A percentile compares a stretch with the other conserved stretches of the same genome.
Conservation (phyloP, 768 basidiomycete genomes). For the Lactarius evosmus region DNA sequence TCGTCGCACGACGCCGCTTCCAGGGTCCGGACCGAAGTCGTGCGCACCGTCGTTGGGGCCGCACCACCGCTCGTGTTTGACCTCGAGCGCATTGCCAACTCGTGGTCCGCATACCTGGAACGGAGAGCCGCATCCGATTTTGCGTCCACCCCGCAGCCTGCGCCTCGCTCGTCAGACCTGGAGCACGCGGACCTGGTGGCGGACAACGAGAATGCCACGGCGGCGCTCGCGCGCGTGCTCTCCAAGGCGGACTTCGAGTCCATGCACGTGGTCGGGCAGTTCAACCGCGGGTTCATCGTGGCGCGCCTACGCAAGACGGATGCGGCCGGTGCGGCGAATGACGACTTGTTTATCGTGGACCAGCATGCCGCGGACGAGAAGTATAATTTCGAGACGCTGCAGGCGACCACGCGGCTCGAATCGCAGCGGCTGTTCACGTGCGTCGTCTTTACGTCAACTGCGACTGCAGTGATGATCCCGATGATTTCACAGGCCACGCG, state of each 20-base stretch:
- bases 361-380: constrained; percentile 99
- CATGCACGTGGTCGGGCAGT: constrained; percentile 91
- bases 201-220: constrained; percentile 54
- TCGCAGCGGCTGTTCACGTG: constrained; percentile 83
- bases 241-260: constrained; percentile 76
- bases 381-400: constrained; percentile 95
- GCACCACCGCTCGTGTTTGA: constrained; percentile 12
- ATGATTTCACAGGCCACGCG: constrained; percentile 54
- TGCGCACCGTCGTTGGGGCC: constrained; percentile 19
- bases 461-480: background rate
- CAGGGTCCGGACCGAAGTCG: constrained; percentile 12
- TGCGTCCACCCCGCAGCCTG: constrained; percentile 1
- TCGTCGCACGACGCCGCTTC: constrained; percentile 1
- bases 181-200: constrained; percentile 35
- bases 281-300: constrained; percentile 94
- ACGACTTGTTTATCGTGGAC: constrained; percentile 95
- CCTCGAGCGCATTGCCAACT: constrained; percentile 8
- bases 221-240: constrained; percentile 78
- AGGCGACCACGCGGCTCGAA: constrained; percentile 84
- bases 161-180: constrained; percentile 2
- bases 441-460: no score
- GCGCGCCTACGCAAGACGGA: constrained; percentile 53
- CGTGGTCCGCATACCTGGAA: constrained; percentile 12
- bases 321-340: constrained; percentile 39
- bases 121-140: background rate